Evolutionary conservation across 306 rosid species (phyloP), one percentile per base, ranked within the genome.

Genomic region (Prunus salicina): DNA sequence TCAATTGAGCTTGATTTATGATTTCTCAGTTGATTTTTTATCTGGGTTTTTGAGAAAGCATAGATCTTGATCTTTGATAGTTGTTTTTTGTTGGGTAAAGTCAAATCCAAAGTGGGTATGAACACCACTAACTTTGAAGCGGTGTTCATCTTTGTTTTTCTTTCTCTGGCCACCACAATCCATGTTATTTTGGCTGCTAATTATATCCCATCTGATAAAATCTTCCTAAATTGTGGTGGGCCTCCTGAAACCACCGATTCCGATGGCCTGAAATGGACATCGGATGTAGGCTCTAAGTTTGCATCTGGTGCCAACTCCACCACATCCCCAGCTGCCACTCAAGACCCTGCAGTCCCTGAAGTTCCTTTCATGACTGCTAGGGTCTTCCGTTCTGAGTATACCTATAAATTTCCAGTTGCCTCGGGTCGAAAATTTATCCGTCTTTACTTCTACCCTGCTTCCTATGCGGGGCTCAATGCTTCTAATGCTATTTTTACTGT

Each of bases 161-260:
- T 88, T 71, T 87, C 13, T 55, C 50, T 89, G 82, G 62, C 82
- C 55, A 72, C 78, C 66, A 68, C 82, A 24, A 56, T 82, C 60
- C 80, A 82, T 47, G 55, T 81, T 74, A 78, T 80, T 61, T 71
- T 61, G 55, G 92, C 91, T 3, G 75, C 79, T 5, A 74, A 89
- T 77, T 96, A 86, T 78, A 75, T 84, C 34, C 90, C 99, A 12
- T 34, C 90, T 3, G 98, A 92, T 62, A 80, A 87, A 8, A 76
- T 90, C 27, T 73, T 96, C 83, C 73, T 96, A 60, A 83, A 50
- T 76, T 96, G 99, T 78, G 99, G 99, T 1, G 99, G 96, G 2
- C 87, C 93, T 14, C 58, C 87, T 1, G 72, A 30, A n/a, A 74
- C 85, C 56, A 69, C 63, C 24, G 97, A 90, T 71, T 16, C 78